A percentile compares a stretch with the other conserved stretches of the same genome.
These are phyloP conservation scores for Cyberlindnera americana DNA, from an alignment of 805 yeast genomes.

Conservation along the genomic window DNA sequence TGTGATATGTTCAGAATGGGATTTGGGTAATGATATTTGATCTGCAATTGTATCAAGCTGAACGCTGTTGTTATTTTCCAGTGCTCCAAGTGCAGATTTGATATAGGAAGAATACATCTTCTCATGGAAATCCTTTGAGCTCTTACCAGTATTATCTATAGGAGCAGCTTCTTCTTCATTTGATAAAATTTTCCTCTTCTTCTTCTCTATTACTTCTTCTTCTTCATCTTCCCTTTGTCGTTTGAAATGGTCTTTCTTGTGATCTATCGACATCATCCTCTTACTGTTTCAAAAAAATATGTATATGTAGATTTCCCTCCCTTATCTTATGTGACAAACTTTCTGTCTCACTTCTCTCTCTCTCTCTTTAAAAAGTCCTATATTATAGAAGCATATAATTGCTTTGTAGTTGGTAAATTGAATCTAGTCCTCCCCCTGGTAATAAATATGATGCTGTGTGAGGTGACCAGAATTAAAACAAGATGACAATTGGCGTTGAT, in stretches of 20 bases:
- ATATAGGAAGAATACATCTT: conserved; percentile 44
- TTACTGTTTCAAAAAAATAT: too few relatives aligned
- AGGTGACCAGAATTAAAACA: background rate
- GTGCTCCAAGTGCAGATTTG: conserved; percentile 63
- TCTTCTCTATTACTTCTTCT: conserved; percentile 3
- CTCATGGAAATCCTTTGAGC: conserved; percentile 26
- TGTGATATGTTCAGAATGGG: conserved; percentile 52
- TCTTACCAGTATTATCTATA: conserved; percentile 7
- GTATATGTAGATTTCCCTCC: too few relatives aligned
- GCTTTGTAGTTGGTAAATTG: too few relatives aligned
- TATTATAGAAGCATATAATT: background rate
- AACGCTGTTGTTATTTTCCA: conserved; percentile 56
- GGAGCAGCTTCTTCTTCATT: background rate
- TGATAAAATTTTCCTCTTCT: conserved; percentile 1
- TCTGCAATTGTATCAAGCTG: conserved; percentile 58
- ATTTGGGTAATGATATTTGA: conserved; percentile 51
- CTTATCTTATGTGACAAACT: too few relatives aligned
- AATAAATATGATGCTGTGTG: background rate
- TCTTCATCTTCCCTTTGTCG: conserved; percentile 24
- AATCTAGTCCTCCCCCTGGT: too few relatives aligned
- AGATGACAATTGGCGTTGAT: too few relatives aligned
- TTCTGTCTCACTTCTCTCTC: too few relatives aligned
- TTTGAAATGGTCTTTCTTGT: conserved; percentile 26
- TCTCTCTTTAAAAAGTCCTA: too few relatives aligned
- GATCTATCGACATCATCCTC: conserved; percentile 29